These are phyloP conservation scores for Rosellinia necatrix DNA, from an alignment of 2,329 filamentous ascomycete genomes.

Conservation along the genomic window DNA sequence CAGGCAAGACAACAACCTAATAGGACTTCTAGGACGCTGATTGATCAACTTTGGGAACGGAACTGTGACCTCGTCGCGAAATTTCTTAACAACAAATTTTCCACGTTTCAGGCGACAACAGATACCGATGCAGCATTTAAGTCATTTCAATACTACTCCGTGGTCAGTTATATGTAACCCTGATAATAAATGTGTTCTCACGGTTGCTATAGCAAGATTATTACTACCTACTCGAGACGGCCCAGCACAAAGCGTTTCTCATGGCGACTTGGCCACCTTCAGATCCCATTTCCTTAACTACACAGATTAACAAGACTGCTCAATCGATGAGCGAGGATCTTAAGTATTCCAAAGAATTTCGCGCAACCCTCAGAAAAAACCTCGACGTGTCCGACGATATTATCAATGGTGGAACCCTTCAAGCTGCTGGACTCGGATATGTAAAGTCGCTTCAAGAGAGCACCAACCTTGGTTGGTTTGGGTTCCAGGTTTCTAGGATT, in stretches of 20 bases:
- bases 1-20: neutral
- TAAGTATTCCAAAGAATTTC: neutral
- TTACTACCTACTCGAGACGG: neutral
- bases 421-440: neutral
- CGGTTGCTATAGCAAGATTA: neutral
- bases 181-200: neutral
- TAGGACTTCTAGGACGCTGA: neutral
- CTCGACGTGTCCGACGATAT: neutral
- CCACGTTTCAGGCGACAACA: neutral
- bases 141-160: neutral
- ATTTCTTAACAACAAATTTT: neutral
- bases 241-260: neutral
- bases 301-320: neutral
- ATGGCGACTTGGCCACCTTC: neutral
- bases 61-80: neutral
- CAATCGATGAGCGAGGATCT: neutral
- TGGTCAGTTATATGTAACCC: neutral
- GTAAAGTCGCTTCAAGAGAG: neutral
- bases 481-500: neutral
- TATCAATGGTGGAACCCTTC: neutral
- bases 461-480: neutral
- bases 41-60: neutral
- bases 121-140: neutral
- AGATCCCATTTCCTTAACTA: neutral
- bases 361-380: neutral